Evolutionary conservation across 768 basidiomycete species (phyloP), one percentile per base, ranked within the genome.

Genomic region (Mycena belliarum): DNA sequence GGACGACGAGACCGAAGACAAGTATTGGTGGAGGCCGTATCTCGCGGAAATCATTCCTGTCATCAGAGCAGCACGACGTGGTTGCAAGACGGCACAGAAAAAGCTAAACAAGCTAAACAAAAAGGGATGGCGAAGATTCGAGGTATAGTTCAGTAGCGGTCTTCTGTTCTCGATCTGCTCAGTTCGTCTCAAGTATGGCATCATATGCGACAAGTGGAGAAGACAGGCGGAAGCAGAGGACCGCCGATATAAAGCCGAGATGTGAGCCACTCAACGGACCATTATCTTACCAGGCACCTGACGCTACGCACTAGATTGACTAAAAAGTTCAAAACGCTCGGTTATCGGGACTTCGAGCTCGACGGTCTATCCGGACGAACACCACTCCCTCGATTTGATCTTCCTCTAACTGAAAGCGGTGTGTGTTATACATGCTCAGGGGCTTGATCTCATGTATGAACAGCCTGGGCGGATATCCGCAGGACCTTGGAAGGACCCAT

Each of bases 21-120:
- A n/a, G n/a, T n/a, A n/a, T n/a, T 50, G 49, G 49, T 50, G 49
- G 49, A n/a, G 25, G 2, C 49, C 49, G 11, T 50, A 50, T 21
- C 28, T 3, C 16, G 26, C 1, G 2, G 49, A 41, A 14, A 50
- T 50, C 6, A 16, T 50, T n/a, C 26, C 49, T 1, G 6, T 50
- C 25, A 26, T 41, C 1, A 25, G 49, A 33, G 10, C 14, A 3
- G 25, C 26, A 2, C 18, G 38, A 29, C 49, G 38, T 1, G 38
- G 26, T 24, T 9, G 1, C n/a, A 2, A 4, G n/a, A 25, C 23
- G 7, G 49, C 49, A 14, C 2, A 40, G n/a, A 29, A 50, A 41
- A 21, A 41, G 25, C 49, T 50, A 25, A 4, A 8, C 2, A 29
- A 50, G 25, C 21, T 50, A 20, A 1, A n/a, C 4, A 15, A 25